phyloP scores from a whole-genome alignment of 257 asterid species.

The Coffea eugenioides region DNA sequence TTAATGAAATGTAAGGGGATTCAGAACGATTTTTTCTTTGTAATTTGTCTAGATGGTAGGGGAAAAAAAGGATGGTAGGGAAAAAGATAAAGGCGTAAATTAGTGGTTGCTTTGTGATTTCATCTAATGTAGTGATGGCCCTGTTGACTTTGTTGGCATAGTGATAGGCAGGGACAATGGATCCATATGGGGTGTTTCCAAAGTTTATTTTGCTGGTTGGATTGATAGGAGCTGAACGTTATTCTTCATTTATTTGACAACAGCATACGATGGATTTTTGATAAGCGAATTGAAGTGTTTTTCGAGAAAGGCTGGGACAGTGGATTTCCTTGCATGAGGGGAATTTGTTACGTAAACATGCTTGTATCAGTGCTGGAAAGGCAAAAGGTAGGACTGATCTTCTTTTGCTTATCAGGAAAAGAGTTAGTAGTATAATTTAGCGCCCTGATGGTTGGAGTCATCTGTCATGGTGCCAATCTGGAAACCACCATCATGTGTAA shows the following conservation, averaged over 20 bases:
- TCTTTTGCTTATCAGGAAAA: background rate
- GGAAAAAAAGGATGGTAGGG: too few species aligned
- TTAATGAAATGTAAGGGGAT: background rate
- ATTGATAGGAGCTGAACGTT: background rate
- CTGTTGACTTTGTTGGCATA: background rate
- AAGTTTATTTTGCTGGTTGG: background rate
- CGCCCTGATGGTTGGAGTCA: background rate
- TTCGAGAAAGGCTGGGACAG: too few species aligned
- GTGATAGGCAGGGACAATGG: background rate
- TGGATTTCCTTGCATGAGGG: too few species aligned
- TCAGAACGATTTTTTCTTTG: too few species aligned
- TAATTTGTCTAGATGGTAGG: background rate
- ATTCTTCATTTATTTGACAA: too few species aligned
- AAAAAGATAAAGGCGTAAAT: background rate
- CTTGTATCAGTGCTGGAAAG: too few species aligned
- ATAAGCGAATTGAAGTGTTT: too few species aligned
- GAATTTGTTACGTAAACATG: too few species aligned
- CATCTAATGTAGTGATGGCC: background rate
- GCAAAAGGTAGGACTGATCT: background rate
- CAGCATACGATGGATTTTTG: too few species aligned
- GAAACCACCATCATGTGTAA: background rate
- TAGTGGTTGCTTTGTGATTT: background rate
- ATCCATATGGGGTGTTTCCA: background rate
- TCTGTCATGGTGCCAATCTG: background rate
- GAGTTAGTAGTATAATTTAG: too few species aligned